Evolutionary conservation across 2,329 filamentous ascomycete genomes (phyloP), one percentile per base, ranked within the genome.

Genomic region (Aspergillus carbonarius): DNA sequence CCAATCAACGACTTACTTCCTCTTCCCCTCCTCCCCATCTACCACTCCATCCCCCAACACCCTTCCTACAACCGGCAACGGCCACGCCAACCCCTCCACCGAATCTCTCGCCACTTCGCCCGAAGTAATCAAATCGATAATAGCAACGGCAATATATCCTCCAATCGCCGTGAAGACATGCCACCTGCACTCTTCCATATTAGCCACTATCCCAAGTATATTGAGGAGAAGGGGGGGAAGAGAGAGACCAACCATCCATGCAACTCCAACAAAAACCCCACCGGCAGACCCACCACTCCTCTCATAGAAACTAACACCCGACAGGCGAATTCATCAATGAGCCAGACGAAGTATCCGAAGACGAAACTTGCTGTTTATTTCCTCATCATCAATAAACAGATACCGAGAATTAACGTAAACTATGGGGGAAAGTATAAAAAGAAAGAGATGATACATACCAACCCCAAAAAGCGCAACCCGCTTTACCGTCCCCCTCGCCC

Each of bases 131-230:
- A 72, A 42, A 30, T 79, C 77, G 9, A 79, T 68, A 23, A 76
- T 59, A 0, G 67, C 74, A 8, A 79, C 75, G 1, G 70, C 76
- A 4, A 73, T 67, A 39, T 79, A 79, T 2, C 76, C 77, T 10
- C 77, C 77, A 27, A 79, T 73, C 0, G 73, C 74, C 4, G 77
- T 79, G 5, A 78, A 71, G 5, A 78, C 40, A 58, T 79, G 77
- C 77, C 77, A 78, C 76, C 76, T 78, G 12, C 49, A n/a, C n/a
- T n/a, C 18, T 13, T n/a, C 15, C n/a, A n/a, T n/a, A 8, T 9
- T 2, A n/a, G 1, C 18, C 18, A 42, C 25, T 27, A 27, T 7
- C 25, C 4, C 25, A 27, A n/a, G n/a, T n/a, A n/a, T n/a, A n/a
- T n/a, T n/a, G n/a, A n/a, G n/a, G n/a, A n/a, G n/a, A n/a, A n/a